Evolutionary conservation across 768 basidiomycete genomes (phyloP).

Genomic region (Boletus tomentosulus): DNA sequence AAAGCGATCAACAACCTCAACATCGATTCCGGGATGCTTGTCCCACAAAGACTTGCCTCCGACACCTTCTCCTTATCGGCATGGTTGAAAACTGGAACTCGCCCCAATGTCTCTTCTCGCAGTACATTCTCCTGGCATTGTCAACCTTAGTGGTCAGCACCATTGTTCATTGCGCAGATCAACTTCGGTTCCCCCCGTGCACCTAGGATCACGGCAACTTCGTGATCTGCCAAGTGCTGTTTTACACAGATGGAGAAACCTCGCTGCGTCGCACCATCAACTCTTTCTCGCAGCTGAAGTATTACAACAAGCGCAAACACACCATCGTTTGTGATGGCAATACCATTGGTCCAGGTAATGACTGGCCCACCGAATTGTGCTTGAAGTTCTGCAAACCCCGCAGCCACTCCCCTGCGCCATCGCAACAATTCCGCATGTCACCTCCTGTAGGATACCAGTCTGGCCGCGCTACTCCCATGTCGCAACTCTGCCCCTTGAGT

Average conservation of each 20-base stretch:
- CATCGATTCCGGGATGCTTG: constrained; percentile 57
- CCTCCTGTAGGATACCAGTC: constrained; percentile 72
- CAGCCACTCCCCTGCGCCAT: constrained; percentile 69
- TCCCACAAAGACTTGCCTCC: constrained; percentile 79
- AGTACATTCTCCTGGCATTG: constrained; percentile 84
- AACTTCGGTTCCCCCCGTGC: constrained; percentile 76
- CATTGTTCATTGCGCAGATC: constrained; percentile 89
- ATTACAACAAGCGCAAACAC: constrained; percentile 97
- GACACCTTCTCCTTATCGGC: constrained; percentile 90
- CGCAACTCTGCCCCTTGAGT: constrained; percentile 34
- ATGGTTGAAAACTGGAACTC: constrained; percentile 91
- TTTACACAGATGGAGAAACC: constrained; percentile 93
- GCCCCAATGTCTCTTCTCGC: constrained; percentile 86
- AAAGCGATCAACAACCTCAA: constrained; percentile 61
- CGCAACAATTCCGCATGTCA: constrained; percentile 48
- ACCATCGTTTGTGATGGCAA: constrained; percentile 94
- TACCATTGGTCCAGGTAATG: constrained; percentile 96
- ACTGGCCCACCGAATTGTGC: constrained; percentile 91
- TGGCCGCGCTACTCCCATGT: constrained; percentile 69
- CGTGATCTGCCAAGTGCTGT: constrained; percentile 95
- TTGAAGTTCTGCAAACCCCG: constrained; percentile 81
- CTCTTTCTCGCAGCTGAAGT: constrained; percentile 89
- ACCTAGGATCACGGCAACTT: constrained; percentile 95
- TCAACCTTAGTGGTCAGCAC: constrained; percentile 91
- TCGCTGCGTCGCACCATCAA: constrained; percentile 89